phyloP scores from a whole-genome alignment of 1,284 basidiomycete species.

The Jaminaea rosea region DNA sequence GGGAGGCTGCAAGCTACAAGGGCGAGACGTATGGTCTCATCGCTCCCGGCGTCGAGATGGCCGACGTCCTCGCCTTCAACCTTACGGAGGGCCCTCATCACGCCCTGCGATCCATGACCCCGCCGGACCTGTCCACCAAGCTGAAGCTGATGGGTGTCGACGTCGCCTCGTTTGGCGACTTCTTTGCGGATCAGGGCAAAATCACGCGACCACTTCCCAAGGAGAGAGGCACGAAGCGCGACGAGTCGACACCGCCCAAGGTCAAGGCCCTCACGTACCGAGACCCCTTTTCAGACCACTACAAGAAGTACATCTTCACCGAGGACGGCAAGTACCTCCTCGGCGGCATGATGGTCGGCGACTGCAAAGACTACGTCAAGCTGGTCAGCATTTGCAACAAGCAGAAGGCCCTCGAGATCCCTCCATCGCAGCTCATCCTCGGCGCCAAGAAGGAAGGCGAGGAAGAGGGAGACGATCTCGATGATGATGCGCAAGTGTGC shows the following conservation, averaged over 20 bases:
- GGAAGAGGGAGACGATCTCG: conserved; percentile 60
- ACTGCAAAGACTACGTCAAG: conserved; percentile 63
- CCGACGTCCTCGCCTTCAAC: conserved; percentile 66
- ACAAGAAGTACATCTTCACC: conserved; percentile 69
- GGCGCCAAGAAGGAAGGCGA: conserved; percentile 55
- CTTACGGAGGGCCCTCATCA: conserved; percentile 52
- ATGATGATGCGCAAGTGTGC: conserved; percentile 65
- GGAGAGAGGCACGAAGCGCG: conserved; percentile 10
- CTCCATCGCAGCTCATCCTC: conserved; percentile 62
- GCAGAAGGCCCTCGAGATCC: conserved; percentile 60
- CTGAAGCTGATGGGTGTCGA: conserved; percentile 67
- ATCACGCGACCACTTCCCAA: conserved; percentile 30
- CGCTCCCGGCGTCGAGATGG: conserved; percentile 66
- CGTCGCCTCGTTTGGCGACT: conserved; percentile 67
- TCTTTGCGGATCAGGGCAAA: conserved; percentile 58
- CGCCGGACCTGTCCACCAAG: conserved; percentile 59
- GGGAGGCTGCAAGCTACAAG: conserved; percentile 65
- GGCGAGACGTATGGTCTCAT: conserved; percentile 63
- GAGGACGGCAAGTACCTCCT: conserved; percentile 64
- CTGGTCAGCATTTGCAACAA: conserved; percentile 65
- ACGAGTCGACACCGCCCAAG: conserved; percentile 6
- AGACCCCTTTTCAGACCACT: conserved; percentile 57
- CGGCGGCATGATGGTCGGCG: conserved; percentile 73
- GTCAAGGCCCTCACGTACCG: conserved; percentile 62
- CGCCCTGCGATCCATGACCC: conserved; percentile 55